These are phyloP conservation scores for Benincasa hispida DNA, from an alignment of 306 rosid genomes.

Conservation along the genomic window DNA sequence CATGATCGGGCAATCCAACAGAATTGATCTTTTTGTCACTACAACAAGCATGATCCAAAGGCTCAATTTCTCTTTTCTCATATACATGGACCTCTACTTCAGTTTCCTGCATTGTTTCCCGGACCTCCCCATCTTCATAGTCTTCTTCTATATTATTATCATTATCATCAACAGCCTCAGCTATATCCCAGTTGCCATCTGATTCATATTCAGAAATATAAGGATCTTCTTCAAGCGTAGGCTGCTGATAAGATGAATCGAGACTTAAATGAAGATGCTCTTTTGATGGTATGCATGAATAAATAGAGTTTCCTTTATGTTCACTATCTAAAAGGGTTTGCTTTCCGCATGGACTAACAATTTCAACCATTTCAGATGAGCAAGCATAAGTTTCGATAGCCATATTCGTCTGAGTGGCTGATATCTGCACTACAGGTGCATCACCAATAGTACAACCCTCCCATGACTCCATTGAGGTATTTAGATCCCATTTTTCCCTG, in stretches of 20 bases:
- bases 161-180: slow-evolving; percentile 36
- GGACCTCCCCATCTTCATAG: slow-evolving; percentile 81
- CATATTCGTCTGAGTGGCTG: slow-evolving; percentile 15
- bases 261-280: slow-evolving; percentile 25
- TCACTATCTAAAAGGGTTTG: slow-evolving; percentile 11
- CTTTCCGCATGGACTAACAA: slow-evolving; percentile 15
- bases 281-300: no score
- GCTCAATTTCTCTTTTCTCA: slow-evolving; percentile 48
- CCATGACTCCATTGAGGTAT: slow-evolving; percentile 98
- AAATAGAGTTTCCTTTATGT: neutral
- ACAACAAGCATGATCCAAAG: slow-evolving; percentile 13
- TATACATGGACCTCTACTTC: slow-evolving; percentile 25
- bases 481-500: slow-evolving; percentile 95
- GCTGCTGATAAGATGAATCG: slow-evolving; percentile 20
- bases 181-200: slow-evolving; percentile 59
- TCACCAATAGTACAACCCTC: slow-evolving; percentile 39
- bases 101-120: slow-evolving; percentile 36
- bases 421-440: slow-evolving; percentile 26
- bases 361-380: slow-evolving; percentile 15
- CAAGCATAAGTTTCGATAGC: slow-evolving; percentile 6
- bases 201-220: slow-evolving; percentile 63
- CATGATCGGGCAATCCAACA: slow-evolving; percentile 19
- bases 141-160: slow-evolving; percentile 42
- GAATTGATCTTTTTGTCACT: slow-evolving; percentile 25
- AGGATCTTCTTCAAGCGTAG: slow-evolving; percentile 47